Evolutionary conservation across 306 rosid genomes (phyloP).

Genomic region (Cucumis cinereus): DNA sequence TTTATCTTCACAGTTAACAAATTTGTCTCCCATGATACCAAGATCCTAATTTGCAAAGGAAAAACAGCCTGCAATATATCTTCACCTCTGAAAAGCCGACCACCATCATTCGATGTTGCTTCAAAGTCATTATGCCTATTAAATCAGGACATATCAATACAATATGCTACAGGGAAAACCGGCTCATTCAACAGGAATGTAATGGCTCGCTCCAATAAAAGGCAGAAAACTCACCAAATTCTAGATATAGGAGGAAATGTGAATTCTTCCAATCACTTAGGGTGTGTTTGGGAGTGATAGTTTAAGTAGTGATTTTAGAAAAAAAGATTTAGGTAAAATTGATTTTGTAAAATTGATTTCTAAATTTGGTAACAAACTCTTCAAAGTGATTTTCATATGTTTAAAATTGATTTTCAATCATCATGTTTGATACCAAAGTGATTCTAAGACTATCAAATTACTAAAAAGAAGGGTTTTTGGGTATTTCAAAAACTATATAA

Average conservation of each 20-base stretch:
- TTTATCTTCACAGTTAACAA: slow-evolving; percentile 55
- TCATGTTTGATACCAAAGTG: too few species aligned
- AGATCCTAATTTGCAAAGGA: slow-evolving; percentile 60
- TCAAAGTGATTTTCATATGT: too few species aligned
- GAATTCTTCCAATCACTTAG: too few species aligned
- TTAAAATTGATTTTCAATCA: too few species aligned
- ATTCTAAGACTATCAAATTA: too few species aligned
- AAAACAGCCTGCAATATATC: slow-evolving; percentile 38
- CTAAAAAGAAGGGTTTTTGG: too few species aligned
- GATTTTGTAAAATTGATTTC: too few species aligned
- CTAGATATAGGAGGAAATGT: not conserved
- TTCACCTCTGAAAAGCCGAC: slow-evolving; percentile 25
- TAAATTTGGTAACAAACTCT: too few species aligned
- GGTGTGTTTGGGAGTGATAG: too few species aligned
- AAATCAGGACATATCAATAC: slow-evolving; percentile 7
- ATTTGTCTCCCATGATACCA: slow-evolving; percentile 52
- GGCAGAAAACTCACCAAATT: not conserved
- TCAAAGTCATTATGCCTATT: slow-evolving; percentile 53
- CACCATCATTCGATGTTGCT: slow-evolving; percentile 29
- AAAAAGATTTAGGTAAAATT: too few species aligned
- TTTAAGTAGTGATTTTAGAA: too few species aligned
- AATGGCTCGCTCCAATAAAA: not conserved
- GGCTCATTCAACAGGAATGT: not conserved
- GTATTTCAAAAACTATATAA: too few species aligned
- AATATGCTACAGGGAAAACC: not conserved